Evolutionary conservation across 2,329 filamentous ascomycete genomes (phyloP), one percentile per base, ranked within the genome.

Genomic region (Ceratocystis ficicola): DNA sequence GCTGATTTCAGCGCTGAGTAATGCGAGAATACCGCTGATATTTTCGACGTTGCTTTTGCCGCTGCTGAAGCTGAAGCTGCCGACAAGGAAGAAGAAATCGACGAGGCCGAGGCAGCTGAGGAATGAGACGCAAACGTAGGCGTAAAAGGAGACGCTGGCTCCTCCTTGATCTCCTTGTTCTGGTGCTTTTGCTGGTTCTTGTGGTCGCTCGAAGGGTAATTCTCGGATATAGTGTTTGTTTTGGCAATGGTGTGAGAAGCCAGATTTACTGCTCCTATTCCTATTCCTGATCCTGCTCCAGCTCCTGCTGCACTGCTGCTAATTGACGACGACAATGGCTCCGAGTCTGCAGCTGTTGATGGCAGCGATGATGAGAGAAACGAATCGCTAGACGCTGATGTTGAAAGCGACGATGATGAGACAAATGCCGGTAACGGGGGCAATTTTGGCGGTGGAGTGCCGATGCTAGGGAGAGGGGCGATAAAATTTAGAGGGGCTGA

Each of bases 401-500:
- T 22, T 22, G 60, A 62, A 46, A 44, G 6, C 25, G 62, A 25
- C 2, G 62, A 63, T 44, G 62, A 63, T 30, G 25, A 22, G 17
- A 50, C 30, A 44, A 60, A 59, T 6, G 50, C 41, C 41, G 63
- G 63, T 44, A 65, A 65, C 48, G 63, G 52, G 52, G 63, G 52
- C 44, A 60, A 5, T 28, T 60, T 17, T 44, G 63, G 63, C 63
- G 63, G 41, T 55, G 63, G 63, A n/a, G 20, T 15, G 32, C 32
- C 30, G 65, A 50, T 66, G 32, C 65, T 60, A 46, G 59, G n/a
- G 17, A 60, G 65, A 44, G 44, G 59, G 20, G 59, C 46, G 48
- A 30, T 52, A 52, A 44, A 41, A 52, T 41, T 60, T 65, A 8
- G 15, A 17, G 63, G 2, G 12, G 52, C 36, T 36, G 50, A 44